Evolutionary conservation across 2,329 filamentous ascomycete genomes (phyloP).

Genomic region (Coniochaeta sp.): DNA sequence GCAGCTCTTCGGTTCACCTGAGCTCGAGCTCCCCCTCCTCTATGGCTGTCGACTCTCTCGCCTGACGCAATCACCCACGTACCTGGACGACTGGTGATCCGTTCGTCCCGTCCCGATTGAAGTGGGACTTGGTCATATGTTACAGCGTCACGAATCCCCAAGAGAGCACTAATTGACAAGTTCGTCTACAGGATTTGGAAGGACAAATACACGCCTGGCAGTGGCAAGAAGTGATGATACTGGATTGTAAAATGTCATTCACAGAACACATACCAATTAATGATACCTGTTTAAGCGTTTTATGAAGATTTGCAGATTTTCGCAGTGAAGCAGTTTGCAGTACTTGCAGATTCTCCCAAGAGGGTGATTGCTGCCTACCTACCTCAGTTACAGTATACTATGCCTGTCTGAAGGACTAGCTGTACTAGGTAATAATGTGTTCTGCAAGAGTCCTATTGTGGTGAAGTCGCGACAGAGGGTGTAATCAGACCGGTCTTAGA

Average conservation of each 20-base stretch:
- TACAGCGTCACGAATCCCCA: not conserved
- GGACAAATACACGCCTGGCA: conserved; percentile 71
- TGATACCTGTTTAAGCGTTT: not conserved
- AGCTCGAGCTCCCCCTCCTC: not conserved
- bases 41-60: not conserved
- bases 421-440: too few species aligned
- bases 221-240: conserved; percentile 27
- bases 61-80: not conserved
- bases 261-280: not conserved
- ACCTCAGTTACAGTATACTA: not conserved
- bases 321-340: not conserved
- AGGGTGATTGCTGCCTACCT: not conserved
- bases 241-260: not conserved
- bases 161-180: too few species aligned
- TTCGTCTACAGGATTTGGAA: conserved; percentile 79
- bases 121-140: not conserved
- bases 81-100: not conserved
- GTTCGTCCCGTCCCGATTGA: not conserved
- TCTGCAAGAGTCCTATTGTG: not conserved
- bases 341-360: not conserved
- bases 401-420: not conserved
- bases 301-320: not conserved
- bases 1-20: not conserved
- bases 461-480: not conserved
- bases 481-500: not conserved